These are phyloP conservation scores for Pyrus communis DNA, from an alignment of 306 rosid genomes.

Conservation along the genomic window DNA sequence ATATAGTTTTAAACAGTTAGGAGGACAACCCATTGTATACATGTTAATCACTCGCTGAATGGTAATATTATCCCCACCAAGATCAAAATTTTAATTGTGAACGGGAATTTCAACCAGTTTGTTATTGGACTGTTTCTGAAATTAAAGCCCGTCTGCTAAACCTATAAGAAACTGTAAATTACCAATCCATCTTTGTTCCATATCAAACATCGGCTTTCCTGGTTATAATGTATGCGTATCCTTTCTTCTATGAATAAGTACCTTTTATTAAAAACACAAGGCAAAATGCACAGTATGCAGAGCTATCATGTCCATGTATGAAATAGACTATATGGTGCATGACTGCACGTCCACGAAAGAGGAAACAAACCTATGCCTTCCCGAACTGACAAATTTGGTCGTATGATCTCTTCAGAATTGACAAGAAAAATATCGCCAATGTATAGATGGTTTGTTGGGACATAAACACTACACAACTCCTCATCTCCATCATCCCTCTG, in stretches of 20 bases:
- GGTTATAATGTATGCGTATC: not conserved
- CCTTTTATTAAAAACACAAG: not conserved
- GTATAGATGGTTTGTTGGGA: conserved; percentile 89
- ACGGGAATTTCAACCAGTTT: not conserved
- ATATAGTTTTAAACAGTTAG: not conserved
- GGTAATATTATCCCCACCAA: not conserved
- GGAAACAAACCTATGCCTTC: conserved; percentile 78
- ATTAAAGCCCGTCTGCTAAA: not conserved
- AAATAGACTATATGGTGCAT: not conserved
- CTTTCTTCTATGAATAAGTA: not conserved
- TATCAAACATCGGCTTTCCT: not conserved
- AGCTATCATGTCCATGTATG: not conserved
- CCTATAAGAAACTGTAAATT: not conserved
- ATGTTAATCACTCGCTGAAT: no score
- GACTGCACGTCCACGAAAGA: not conserved
- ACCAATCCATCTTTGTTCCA: not conserved
- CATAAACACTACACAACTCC: conserved; percentile 88
- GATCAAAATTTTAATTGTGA: not conserved
- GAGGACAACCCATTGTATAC: no score
- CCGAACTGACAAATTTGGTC: conserved; percentile 86
- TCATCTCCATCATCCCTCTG: conserved; percentile 83
- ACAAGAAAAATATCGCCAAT: conserved; percentile 76
- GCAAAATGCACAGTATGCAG: not conserved
- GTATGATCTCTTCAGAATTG: conserved; percentile 67
- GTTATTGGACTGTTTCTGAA: not conserved